Percentiles rank a stretch among this genome's conserved stretches.
Evolutionary conservation across 768 basidiomycete genomes (phyloP).

Genomic region (Pleurotus giganteus): DNA sequence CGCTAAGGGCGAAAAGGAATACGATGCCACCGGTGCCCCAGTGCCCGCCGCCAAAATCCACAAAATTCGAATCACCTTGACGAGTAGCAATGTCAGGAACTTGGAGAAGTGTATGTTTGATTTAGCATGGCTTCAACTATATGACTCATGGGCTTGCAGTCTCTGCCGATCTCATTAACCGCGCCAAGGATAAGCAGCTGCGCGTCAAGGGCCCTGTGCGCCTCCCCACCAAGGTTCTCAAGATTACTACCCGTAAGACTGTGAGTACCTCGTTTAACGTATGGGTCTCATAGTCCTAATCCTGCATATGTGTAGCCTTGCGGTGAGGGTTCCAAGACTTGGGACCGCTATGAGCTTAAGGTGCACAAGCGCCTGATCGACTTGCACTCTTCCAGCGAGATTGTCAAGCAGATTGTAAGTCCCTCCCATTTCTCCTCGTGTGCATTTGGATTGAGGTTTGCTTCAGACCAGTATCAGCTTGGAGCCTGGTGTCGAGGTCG

Average conservation of each 20-base stretch:
- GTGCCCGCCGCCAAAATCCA: constrained; percentile 90
- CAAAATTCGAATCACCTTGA: constrained; percentile 99
- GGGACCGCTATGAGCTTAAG: constrained; percentile 99
- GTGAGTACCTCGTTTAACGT: constrained; percentile 43
- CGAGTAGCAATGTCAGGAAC: constrained; percentile 96
- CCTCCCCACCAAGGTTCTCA: constrained; percentile 97
- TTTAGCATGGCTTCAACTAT: background rate
- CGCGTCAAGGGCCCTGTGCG: constrained; percentile 98
- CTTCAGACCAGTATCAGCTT: constrained; percentile 93
- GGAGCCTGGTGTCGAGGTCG: constrained; percentile 99
- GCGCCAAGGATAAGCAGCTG: constrained; percentile 99
- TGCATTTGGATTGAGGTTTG: constrained; percentile 3
- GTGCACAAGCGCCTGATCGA: constrained; percentile 99
- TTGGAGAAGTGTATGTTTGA: constrained; percentile 87
- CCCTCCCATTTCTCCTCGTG: background rate
- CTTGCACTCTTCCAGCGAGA: constrained; percentile 96
- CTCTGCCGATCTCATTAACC: constrained; percentile 94
- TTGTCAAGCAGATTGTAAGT: constrained; percentile 99
- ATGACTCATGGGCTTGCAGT: constrained; percentile 46
- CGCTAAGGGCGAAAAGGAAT: constrained; percentile 98
- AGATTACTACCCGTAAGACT: constrained; percentile 99
- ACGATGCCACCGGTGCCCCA: constrained; percentile 87
- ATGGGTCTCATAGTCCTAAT: background rate
- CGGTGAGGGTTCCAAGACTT: constrained; percentile 99
- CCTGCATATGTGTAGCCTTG: constrained; percentile 64